Conservation (phyloP, 306 rosid genomes). For the Acacia acuminata region DNA sequence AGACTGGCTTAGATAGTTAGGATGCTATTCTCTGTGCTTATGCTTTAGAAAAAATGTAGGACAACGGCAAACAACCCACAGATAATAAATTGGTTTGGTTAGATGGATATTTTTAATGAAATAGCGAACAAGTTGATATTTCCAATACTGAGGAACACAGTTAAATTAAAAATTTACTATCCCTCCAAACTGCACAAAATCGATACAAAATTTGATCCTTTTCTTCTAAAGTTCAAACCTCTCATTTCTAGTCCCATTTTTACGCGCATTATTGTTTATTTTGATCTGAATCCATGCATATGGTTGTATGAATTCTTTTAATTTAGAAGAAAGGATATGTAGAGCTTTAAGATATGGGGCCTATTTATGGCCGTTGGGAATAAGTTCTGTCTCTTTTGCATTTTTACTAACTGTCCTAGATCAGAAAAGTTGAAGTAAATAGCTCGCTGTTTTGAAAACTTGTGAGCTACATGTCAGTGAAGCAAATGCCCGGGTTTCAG, state of each 20-base stretch:
- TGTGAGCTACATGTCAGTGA: background rate
- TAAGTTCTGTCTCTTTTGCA: background rate
- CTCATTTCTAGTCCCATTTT: background rate
- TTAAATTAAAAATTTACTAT: too few species aligned
- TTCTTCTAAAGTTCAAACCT: background rate
- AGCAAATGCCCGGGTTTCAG: background rate
- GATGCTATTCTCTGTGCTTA: slow-evolving; percentile 10
- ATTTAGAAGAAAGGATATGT: background rate
- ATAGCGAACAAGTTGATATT: too few species aligned
- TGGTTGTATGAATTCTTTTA: too few species aligned
- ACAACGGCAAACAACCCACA: background rate
- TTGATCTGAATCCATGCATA: background rate
- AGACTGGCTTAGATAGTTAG: slow-evolving; percentile 25
- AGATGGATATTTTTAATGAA: background rate
- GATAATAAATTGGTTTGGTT: too few species aligned
- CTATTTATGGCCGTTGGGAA: background rate
- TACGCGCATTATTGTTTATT: background rate
- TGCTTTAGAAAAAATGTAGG: background rate
- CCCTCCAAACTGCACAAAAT: background rate
- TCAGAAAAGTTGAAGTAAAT: background rate
- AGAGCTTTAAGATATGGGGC: background rate
- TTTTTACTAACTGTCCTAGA: background rate
- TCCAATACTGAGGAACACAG: background rate
- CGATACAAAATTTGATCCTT: too few species aligned
- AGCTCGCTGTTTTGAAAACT: background rate